phyloP scores from a whole-genome alignment of 768 basidiomycete species.

The Pluteus cervinus region DNA sequence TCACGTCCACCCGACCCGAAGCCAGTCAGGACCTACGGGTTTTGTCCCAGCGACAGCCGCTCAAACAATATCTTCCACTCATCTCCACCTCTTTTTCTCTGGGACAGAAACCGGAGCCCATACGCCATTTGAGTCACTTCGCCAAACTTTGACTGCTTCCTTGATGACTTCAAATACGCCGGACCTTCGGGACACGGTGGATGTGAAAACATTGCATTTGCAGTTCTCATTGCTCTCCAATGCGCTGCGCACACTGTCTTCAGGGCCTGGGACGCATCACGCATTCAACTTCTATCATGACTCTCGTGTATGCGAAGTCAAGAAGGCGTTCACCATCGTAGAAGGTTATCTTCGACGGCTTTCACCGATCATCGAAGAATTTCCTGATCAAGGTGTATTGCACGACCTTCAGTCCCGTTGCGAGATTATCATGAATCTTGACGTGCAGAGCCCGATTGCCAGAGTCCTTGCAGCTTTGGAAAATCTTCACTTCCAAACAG shows the following conservation, averaged over 20 bases:
- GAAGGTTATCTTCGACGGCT: constrained; percentile 48
- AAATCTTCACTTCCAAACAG: constrained; percentile 76
- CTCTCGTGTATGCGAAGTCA: constrained; percentile 65
- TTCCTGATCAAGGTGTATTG: constrained; percentile 99
- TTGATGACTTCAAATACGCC: constrained; percentile 1
- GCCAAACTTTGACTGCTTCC: constrained; percentile 19
- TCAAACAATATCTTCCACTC: constrained; percentile 38
- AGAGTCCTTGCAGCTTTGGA: constrained; percentile 80
- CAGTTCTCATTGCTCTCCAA: constrained; percentile 46
- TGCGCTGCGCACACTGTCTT: constrained; percentile 26
- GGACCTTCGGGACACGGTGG: constrained; percentile 47
- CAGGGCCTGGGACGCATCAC: constrained; percentile 7
- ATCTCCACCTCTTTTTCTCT: constrained; percentile 30
- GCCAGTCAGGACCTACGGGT: constrained; percentile 7
- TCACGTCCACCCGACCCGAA: constrained; percentile 8
- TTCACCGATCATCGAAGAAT: constrained; percentile 56
- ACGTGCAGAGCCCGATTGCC: constrained; percentile 69
- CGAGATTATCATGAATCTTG: constrained; percentile 53
- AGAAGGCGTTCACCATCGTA: constrained; percentile 51
- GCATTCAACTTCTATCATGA: constrained; percentile 78
- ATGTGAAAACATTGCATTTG: constrained; percentile 42
- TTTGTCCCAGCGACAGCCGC: constrained; percentile 30
- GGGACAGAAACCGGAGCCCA: no score
- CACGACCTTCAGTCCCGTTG: constrained; percentile 75
- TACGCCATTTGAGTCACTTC: constrained; percentile 16